Evolutionary conservation across 352 stramenopile genomes (phyloP).

Genomic region (Pythium rishiriense): DNA sequence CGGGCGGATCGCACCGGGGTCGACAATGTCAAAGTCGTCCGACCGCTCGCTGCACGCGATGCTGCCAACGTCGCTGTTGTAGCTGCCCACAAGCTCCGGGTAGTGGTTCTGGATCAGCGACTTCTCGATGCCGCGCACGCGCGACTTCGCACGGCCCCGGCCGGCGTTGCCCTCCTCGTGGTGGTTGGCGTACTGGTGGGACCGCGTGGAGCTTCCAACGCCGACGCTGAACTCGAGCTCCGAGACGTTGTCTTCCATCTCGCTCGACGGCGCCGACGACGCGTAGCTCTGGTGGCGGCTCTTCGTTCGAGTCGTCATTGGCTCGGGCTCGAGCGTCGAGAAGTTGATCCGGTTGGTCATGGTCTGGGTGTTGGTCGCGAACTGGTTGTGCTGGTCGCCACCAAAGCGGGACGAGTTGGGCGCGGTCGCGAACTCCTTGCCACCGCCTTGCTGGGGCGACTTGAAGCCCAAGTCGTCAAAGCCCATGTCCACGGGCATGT

Average conservation of each 20-base stretch:
- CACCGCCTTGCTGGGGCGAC: constrained; percentile 18
- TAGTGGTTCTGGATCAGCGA: constrained; percentile 31
- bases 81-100: constrained; percentile 41
- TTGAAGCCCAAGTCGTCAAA: constrained; percentile 36
- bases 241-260: constrained; percentile 2
- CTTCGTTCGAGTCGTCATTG: constrained; percentile 19
- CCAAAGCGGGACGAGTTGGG: constrained; percentile 13
- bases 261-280: constrained; percentile 10
- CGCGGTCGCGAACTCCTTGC: constrained; percentile 16
- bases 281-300: constrained; percentile 8
- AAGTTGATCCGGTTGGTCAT: constrained; percentile 27
- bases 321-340: constrained; percentile 22
- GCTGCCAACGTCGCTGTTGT: constrained; percentile 28
- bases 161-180: neutral
- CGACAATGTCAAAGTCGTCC: constrained; percentile 79
- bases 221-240: constrained; percentile 20
- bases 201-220: constrained; percentile 8
- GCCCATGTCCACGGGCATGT: constrained; percentile 21
- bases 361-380: constrained; percentile 10
- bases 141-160: constrained; percentile 18
- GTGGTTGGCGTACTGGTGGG: constrained; percentile 9
- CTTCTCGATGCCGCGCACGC: constrained; percentile 28
- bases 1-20: constrained; percentile 52
- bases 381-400: constrained; percentile 3
- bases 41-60: constrained; percentile 19